Evolutionary conservation across 2,329 filamentous ascomycete species (phyloP).

Genomic region (Phyllosticta capitalensis): DNA sequence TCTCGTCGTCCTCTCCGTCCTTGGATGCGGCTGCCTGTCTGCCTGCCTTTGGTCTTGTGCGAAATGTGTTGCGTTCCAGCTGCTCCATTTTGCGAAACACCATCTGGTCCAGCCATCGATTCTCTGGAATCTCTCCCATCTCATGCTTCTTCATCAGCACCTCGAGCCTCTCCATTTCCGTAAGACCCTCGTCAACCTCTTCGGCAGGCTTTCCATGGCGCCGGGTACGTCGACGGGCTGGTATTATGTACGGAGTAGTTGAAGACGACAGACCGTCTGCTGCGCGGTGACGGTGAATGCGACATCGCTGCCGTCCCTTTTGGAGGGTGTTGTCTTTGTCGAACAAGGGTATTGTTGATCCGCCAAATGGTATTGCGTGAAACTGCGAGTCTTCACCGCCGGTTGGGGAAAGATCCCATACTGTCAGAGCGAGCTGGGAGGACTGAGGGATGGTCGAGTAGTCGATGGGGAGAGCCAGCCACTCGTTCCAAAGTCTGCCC

Average conservation of each 20-base stretch:
- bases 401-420: constrained; percentile 87
- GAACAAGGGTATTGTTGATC: constrained; percentile 86
- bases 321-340: constrained; percentile 84
- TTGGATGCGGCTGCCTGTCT: constrained; percentile 29
- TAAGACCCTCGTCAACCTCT: constrained; percentile 54
- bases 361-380: constrained; percentile 84
- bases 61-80: constrained; percentile 29
- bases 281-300: constrained; percentile 67
- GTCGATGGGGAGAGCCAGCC: constrained; percentile 77
- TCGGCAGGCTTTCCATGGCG: constrained; percentile 41
- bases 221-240: constrained; percentile 44
- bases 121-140: constrained; percentile 86
- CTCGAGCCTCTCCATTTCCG: constrained; percentile 83
- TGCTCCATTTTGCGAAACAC: constrained; percentile 88
- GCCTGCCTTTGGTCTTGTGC: constrained; percentile 17
- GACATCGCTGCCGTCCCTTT: constrained; percentile 87
- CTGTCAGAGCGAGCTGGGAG: constrained; percentile 78
- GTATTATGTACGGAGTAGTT: constrained; percentile 61
- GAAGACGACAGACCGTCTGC: constrained; percentile 79
- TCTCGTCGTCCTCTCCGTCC: constrained; percentile 16
- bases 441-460: constrained; percentile 75
- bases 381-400: constrained; percentile 63
- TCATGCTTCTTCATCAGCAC: constrained; percentile 94
- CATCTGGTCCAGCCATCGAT: constrained; percentile 92
- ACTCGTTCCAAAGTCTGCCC: constrained; percentile 78